phyloP scores from a whole-genome alignment of 1,139 yeast genomes.

The Petasospora fabianii region DNA sequence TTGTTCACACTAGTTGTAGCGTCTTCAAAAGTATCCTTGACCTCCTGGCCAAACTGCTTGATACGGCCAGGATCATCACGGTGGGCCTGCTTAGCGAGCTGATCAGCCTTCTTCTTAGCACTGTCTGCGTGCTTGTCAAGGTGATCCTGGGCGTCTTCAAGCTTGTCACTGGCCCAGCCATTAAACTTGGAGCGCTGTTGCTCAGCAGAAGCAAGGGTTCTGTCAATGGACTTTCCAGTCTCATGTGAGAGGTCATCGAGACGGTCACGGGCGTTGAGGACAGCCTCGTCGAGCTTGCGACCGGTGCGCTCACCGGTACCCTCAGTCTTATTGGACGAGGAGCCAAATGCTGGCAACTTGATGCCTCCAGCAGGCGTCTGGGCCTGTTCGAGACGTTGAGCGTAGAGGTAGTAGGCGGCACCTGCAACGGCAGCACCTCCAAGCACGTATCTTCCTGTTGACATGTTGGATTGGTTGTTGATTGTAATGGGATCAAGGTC shows the following conservation, averaged over 20 bases:
- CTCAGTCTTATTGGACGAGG: conserved; percentile 19
- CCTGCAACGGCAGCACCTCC: conserved; percentile 37
- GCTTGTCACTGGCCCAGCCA: conserved; percentile 30
- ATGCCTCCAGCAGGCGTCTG: conserved; percentile 26
- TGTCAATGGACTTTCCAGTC: conserved; percentile 33
- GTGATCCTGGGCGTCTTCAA: conserved; percentile 8
- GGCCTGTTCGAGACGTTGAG: conserved; percentile 29
- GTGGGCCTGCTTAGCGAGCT: conserved; percentile 38
- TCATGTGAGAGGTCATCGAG: conserved; percentile 28
- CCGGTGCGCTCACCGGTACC: conserved; percentile 29
- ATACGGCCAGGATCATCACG: conserved; percentile 26
- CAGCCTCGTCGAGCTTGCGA: conserved; percentile 28
- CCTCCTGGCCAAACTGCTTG: conserved; percentile 23
- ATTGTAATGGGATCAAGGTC: no score
- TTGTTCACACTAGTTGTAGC: conserved; percentile 11
- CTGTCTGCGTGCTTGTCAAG: conserved; percentile 17
- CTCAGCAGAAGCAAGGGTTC: conserved; percentile 27
- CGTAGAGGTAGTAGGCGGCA: conserved; percentile 36
- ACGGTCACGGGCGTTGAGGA: conserved; percentile 23
- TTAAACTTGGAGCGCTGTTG: conserved; percentile 17
- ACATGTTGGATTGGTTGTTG: conserved; percentile 11
- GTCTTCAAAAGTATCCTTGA: conserved; percentile 24
- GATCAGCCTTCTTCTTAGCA: conserved; percentile 32
- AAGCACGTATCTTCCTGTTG: conserved; percentile 21
- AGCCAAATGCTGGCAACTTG: conserved; percentile 15